Base-by-base conservation (phyloP, 2,329 filamentous ascomycete species). In the Fusarium circinatum region DNA sequence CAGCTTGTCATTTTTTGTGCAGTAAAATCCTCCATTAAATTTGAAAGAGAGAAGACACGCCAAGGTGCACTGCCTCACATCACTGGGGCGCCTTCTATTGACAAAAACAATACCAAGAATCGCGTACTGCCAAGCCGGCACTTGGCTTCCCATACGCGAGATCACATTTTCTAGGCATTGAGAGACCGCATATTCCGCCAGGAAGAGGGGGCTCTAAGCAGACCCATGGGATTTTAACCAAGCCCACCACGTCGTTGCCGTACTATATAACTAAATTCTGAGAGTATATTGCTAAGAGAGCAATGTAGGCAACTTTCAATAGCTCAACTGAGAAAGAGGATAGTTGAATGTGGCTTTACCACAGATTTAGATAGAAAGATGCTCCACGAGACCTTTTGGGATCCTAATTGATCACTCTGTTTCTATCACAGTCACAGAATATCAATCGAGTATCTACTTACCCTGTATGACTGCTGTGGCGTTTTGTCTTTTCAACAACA, bases 111-210 rank as follows among this genome's bases (percentile, higher is more conserved):
- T 42, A 44, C 65, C 39, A 56, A 69, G 44, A 20, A 39, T 47
- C n/a, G 34, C 34, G 30, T 32, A 34, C 8, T 59, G 67, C 65
- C 67, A 65, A 70, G 67, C 59, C 67, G 52, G 67, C 65, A 70
- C 20, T 24, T 32, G 9, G 18, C 36, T 54, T 38, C 14, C 59
- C 44, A 70, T 32, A 26, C 67, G n/a, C 65, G 66, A 70, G 30
- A 64, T 42, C 18, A 58, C 4, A 11, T n/a, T 41, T n/a, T 30
- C 45, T 63, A 12, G 32, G 65, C 57, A n/a, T 42, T 17, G 14
- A 42, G 3, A 30, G 10, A 41, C 11, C 8, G 9, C 17, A 11
- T 6, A 0, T 11, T 7, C 8, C 2, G 36, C 26, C 15, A 11
- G 30, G 11, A 36, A 36, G 34, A 9, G 1, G 9, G 1, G 4